phyloP scores from a whole-genome alignment of 345 rosid genomes.

The Camelina sativa region DNA sequence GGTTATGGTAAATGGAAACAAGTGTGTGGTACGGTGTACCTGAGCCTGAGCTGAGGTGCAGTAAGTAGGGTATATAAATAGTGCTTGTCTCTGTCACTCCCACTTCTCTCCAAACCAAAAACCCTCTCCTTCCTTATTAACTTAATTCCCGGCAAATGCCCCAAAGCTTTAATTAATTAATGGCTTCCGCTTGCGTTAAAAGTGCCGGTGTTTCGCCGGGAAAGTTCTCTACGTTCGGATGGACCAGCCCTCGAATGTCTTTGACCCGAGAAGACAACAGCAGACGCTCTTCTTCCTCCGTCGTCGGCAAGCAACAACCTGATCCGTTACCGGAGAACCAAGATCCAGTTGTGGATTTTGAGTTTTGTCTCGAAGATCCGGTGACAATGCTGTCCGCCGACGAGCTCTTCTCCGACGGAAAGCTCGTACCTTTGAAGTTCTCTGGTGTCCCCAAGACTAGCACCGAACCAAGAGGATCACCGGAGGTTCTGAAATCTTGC shows the following conservation, averaged over 20 bases:
- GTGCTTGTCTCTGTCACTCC: constrained; percentile 34
- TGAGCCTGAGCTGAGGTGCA: background rate
- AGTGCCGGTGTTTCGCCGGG: constrained; percentile 61
- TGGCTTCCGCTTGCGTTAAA: constrained; percentile 97
- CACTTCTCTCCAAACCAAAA: background rate
- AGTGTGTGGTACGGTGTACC: constrained; percentile 35
- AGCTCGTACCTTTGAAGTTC: constrained; percentile 77
- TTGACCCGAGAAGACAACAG: constrained; percentile 61
- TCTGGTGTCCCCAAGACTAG: constrained; percentile 25
- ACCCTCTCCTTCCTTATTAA: too few species aligned
- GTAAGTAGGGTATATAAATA: constrained; percentile 34
- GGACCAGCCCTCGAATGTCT: constrained; percentile 66
- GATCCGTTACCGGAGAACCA: constrained; percentile 36
- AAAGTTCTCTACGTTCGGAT: constrained; percentile 58
- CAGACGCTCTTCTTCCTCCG: constrained; percentile 38
- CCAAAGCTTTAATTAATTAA: constrained; percentile 32
- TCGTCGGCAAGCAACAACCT: constrained; percentile 15
- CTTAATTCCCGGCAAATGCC: background rate
- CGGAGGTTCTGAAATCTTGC: constrained; percentile 49
- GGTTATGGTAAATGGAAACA: background rate
- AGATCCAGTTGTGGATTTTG: constrained; percentile 66
- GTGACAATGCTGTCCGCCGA: constrained; percentile 91
- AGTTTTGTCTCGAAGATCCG: constrained; percentile 85
- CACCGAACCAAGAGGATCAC: constrained; percentile 42
- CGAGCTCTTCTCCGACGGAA: constrained; percentile 87